A percentile compares a stretch with the other conserved stretches of the same genome.
phyloP scores from a whole-genome alignment of 2,329 filamentous ascomycete species.

The Cytospora schulzeri region DNA sequence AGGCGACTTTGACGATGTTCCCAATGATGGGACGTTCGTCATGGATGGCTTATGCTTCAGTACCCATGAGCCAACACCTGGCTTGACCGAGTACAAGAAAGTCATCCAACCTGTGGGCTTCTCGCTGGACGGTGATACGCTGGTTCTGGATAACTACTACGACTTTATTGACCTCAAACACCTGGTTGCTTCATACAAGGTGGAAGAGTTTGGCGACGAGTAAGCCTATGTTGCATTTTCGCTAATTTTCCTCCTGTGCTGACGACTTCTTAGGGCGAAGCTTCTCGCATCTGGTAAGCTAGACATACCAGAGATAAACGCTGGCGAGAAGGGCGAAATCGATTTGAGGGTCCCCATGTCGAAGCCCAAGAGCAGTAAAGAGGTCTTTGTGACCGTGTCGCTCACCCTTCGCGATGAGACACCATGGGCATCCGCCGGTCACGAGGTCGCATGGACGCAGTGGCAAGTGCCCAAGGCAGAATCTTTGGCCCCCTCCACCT shows the following conservation, averaged over 20 bases:
- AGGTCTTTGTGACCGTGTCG: conserved; percentile 49
- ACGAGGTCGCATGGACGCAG: conserved; percentile 60
- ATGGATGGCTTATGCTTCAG: conserved; percentile 62
- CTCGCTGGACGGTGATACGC: conserved; percentile 38
- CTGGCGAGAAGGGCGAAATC: conserved; percentile 42
- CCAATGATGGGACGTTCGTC: conserved; percentile 63
- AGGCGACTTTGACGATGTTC: conserved; percentile 63
- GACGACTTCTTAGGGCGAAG: conserved; percentile 19
- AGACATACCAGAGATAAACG: conserved; percentile 43
- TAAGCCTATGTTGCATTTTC: conserved; percentile 34
- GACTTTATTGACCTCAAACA: conserved; percentile 50
- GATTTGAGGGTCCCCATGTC: conserved; percentile 36
- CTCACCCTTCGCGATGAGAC: conserved; percentile 47
- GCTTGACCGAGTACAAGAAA: conserved; percentile 59
- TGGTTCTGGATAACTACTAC: conserved; percentile 52
- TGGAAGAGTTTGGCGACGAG: conserved; percentile 46
- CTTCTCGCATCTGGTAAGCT: conserved; percentile 42
- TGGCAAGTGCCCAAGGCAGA: conserved; percentile 40
- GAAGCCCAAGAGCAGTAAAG: conserved; percentile 37
- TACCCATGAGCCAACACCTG: conserved; percentile 58
- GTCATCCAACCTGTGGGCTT: conserved; percentile 57
- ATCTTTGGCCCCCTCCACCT: conserved; percentile 23
- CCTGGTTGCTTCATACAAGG: conserved; percentile 45
- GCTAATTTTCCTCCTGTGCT: conserved; percentile 22
- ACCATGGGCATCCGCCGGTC: conserved; percentile 53